phyloP scores from a whole-genome alignment of 306 rosid genomes.

The Oemleria cerasiformis region DNA sequence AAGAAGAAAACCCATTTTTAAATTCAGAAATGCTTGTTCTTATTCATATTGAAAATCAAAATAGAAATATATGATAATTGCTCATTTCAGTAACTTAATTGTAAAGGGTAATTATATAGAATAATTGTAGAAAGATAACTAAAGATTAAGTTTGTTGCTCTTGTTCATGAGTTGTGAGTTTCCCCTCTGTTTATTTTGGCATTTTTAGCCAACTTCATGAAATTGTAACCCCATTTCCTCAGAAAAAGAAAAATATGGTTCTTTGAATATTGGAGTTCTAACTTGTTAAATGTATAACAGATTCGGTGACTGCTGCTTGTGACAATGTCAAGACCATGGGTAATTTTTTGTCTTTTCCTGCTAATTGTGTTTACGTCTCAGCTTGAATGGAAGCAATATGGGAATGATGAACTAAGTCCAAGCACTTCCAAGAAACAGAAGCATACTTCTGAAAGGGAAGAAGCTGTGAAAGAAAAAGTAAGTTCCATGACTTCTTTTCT shows the following conservation, averaged over 20 bases:
- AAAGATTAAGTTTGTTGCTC: not conserved
- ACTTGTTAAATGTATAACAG: constrained; percentile 23
- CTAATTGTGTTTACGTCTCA: constrained; percentile 55
- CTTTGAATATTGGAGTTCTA: not conserved
- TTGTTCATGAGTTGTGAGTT: not conserved
- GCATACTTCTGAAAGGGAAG: constrained; percentile 46
- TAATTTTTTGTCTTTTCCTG: constrained; percentile 51
- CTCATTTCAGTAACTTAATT: not conserved
- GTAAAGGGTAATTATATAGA: not conserved
- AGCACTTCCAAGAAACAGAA: constrained; percentile 35
- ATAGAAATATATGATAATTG: not conserved
- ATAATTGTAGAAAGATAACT: not conserved
- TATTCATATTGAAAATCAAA: not conserved
- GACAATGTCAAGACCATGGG: constrained; percentile 58
- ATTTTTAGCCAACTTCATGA: not conserved
- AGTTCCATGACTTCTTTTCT: not conserved
- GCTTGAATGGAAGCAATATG: constrained; percentile 62
- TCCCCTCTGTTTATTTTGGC: not conserved
- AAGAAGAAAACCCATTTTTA: not conserved
- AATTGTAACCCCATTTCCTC: not conserved
- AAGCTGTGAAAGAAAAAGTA: constrained; percentile 56
- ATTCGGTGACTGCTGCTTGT: constrained; percentile 24
- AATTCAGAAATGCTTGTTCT: not conserved
- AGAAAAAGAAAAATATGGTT: not conserved
- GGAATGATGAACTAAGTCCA: constrained; percentile 44